A percentile compares a stretch with the other conserved stretches of the same genome.
phyloP scores from a whole-genome alignment of 345 rosid species.

The Schrenkiella parvula region DNA sequence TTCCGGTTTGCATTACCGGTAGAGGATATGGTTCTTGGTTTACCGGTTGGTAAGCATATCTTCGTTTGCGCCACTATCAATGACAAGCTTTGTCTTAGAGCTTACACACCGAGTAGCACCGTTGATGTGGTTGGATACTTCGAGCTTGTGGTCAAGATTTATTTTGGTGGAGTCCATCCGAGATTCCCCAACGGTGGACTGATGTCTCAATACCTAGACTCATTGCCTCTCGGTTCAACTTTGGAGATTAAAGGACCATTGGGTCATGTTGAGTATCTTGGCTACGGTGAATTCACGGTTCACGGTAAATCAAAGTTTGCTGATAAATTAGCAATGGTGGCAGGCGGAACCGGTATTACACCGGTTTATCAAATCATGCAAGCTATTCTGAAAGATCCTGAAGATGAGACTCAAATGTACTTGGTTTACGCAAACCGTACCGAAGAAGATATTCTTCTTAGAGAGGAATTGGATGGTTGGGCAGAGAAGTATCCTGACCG shows the following conservation, averaged over 20 bases:
- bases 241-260: conserved; percentile 81
- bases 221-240: conserved; percentile 48
- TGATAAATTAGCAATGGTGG: conserved; percentile 73
- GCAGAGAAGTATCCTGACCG: conserved; percentile 41
- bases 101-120: conserved; percentile 74
- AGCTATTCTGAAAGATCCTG: conserved; percentile 65
- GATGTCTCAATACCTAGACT: conserved; percentile 78
- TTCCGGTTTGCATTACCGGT: conserved; percentile 70
- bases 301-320: conserved; percentile 69
- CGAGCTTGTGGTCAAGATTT: conserved; percentile 77
- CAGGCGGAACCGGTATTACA: conserved; percentile 91
- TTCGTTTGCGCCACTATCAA: conserved; percentile 64
- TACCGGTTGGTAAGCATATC: conserved; percentile 86
- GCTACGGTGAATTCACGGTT: conserved; percentile 60
- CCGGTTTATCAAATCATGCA: conserved; percentile 84
- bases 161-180: conserved; percentile 66
- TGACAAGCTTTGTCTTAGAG: conserved; percentile 73
- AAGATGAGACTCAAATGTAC: conserved; percentile 69
- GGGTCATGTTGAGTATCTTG: conserved; percentile 76
- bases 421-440: conserved; percentile 82
- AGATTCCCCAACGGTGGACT: conserved; percentile 79
- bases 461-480: conserved; percentile 80
- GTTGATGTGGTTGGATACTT: conserved; percentile 72
- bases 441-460: conserved; percentile 69
- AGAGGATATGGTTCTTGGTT: conserved; percentile 64